Base-by-base conservation (phyloP, 768 basidiomycete species). In the Neoboletus subvelutipes region DNA sequence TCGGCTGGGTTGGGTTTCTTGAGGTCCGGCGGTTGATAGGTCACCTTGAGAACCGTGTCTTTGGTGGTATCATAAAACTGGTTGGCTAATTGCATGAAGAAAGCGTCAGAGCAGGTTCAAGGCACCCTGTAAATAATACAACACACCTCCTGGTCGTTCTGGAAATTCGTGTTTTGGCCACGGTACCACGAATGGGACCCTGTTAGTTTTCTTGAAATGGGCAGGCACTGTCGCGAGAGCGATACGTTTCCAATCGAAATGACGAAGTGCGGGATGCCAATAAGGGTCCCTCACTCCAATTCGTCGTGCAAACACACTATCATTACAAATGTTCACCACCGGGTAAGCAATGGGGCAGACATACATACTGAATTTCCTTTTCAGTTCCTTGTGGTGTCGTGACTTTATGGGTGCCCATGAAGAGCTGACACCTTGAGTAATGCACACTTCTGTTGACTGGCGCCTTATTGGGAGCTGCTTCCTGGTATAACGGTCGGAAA, bases 381-480 rank as follows among this genome's bases (percentile, higher is more conserved):
- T 70, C 48, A 70, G 66, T 63, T 76, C 78, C 41, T 73, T 58
- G 59, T 5, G 56, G 52, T 36, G 55, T 73, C 61, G 61, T 15
- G 49, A 73, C 68, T n/a, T 80, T 72, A 31, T 84, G 81, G 58
- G 86, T 79, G 61, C 84, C 82, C 64, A 93, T 70, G 67, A 83
- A 89, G 26, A 94, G 79, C 66, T 93, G 91, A 68, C 90, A 90
- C 64, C 83, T 79, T 1, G 90, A 88, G 67, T 94, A 94, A 68
- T 89, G 87, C 55, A 85, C 84, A 11, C 60, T 76, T 57, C 63
- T 65, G 62, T 67, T 64, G 28, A 70, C 60, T 7, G 68, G 62
- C n/a, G 60, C 59, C 52, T 55, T 73, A 26, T 59, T 60, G n/a
- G 55, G 36, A n/a, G 52, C 53, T 43, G 60, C 52, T 54, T 66